These are phyloP conservation scores for Fraxinus anomala DNA, from an alignment of 257 asterid species.

Conservation along the genomic window DNA sequence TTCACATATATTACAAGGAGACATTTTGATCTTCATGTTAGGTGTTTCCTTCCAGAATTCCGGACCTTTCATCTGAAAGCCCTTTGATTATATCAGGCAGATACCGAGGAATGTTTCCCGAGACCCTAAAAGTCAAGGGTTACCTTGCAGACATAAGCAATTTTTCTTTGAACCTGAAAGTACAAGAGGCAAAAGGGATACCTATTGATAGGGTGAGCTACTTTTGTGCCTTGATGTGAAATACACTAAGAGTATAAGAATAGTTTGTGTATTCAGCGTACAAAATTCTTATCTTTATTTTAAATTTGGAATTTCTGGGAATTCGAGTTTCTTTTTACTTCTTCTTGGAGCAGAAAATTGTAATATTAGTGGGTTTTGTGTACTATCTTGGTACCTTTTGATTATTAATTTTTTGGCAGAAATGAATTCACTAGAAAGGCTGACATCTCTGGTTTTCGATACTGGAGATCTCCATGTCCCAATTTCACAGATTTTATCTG, in stretches of 20 bases:
- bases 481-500: background rate
- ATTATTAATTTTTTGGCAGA: background rate
- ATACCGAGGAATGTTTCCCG: conserved; percentile 78
- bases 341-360: background rate
- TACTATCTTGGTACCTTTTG: background rate
- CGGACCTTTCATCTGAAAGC: conserved; percentile 78
- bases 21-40: conserved; percentile 32
- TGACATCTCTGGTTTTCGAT: background rate
- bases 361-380: background rate
- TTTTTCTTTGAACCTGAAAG: conserved; percentile 59
- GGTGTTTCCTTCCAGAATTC: conserved; percentile 84
- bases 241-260: conserved; percentile 14
- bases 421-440: background rate
- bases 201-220: conserved; percentile 71
- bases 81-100: conserved; percentile 84
- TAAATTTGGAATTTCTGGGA: conserved; percentile 1
- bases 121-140: conserved; percentile 59
- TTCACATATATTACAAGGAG: conserved; percentile 27
- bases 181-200: conserved; percentile 58
- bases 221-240: conserved; percentile 17
- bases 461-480: background rate
- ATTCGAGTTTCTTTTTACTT: background rate
- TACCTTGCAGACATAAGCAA: conserved; percentile 57
- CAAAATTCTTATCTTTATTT: background rate
- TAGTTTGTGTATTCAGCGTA: conserved; percentile 3